Base-by-base conservation (phyloP, 176 grass and related monocot genomes). In the Rhynchospora breviuscula region DNA sequence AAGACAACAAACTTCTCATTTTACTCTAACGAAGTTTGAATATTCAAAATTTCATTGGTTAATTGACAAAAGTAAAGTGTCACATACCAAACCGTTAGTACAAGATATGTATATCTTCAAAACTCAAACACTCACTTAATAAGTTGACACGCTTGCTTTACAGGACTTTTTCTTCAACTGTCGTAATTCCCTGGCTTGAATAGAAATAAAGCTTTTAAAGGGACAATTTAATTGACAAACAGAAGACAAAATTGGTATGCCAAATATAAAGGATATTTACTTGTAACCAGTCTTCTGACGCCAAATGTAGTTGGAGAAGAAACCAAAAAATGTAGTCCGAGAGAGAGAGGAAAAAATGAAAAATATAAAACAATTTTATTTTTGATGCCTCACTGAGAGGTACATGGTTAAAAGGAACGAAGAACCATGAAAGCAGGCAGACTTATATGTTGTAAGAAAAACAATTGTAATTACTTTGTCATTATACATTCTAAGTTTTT, bases 21-120 rank as follows among this genome's bases (percentile, higher is more conserved):
- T 25, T 63, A 63, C 21, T 26, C 9, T 26, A 63, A 63, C 9
- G 8, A 33, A 65, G 31, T 31, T 65, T 65, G 21, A 67, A 21
- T 48, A 71, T 71, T 43, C 18, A 47, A 18, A 71, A 48, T 46
- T 46, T 47, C 43, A 71, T 71, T 71, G 3, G 8, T 44, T 71
- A 71, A 47, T 47, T 47, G n/a, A 26, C 49, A 52, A 14, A 75
- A 49, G 21, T 5, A 75, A 26, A 15, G 71, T 51, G 46, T 53
- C 46, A 75, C 71, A 75, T 26, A 67, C 46, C 8, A 52, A 75
- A 75, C 63, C 46, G 46, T 25, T 23, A 2, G 21, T 23, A 75
- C 46, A 75, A 75, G 47, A 75, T 45, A 75, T 40, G 65, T 40
- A 67, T 75, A 10, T 11, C 71, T 52, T 75, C 46, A 26, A 75